These are phyloP conservation scores for Claviceps maximensis DNA, from an alignment of 2,329 filamentous ascomycete species.

Conservation along the genomic window DNA sequence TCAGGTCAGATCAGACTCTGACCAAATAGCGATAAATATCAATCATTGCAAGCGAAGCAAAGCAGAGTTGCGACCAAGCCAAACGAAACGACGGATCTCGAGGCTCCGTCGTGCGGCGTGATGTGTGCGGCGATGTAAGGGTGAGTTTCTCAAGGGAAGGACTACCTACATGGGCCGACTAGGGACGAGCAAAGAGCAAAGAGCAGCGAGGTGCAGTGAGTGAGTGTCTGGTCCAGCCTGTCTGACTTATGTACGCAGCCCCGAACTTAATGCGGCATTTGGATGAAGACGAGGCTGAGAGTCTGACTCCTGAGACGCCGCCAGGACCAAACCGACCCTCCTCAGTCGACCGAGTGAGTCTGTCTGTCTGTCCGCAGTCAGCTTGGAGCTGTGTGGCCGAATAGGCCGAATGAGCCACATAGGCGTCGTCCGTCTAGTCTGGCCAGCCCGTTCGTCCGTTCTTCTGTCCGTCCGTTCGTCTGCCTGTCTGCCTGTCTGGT, in stretches of 20 bases:
- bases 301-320: background rate
- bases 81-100: background rate
- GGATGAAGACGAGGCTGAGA: background rate
- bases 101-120: too few relatives aligned
- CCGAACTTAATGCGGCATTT: background rate
- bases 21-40: background rate
- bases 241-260: background rate
- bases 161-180: background rate
- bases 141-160: background rate
- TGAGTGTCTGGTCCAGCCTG: background rate
- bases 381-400: too few relatives aligned
- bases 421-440: too few relatives aligned
- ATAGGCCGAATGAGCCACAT: background rate
- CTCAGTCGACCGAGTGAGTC: too few relatives aligned
- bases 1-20: background rate
- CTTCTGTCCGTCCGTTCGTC: too few relatives aligned
- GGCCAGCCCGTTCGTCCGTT: too few relatives aligned
- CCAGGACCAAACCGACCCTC: background rate
- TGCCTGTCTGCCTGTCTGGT: too few relatives aligned
- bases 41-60: background rate
- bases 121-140: background rate
- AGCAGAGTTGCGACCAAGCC: background rate
- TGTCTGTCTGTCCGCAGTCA: too few relatives aligned
- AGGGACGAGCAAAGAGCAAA: background rate
- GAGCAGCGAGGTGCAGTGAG: too few relatives aligned